These are phyloP conservation scores for Plenodomus tracheiphilus DNA, from an alignment of 2,329 filamentous ascomycete genomes.

Conservation along the genomic window DNA sequence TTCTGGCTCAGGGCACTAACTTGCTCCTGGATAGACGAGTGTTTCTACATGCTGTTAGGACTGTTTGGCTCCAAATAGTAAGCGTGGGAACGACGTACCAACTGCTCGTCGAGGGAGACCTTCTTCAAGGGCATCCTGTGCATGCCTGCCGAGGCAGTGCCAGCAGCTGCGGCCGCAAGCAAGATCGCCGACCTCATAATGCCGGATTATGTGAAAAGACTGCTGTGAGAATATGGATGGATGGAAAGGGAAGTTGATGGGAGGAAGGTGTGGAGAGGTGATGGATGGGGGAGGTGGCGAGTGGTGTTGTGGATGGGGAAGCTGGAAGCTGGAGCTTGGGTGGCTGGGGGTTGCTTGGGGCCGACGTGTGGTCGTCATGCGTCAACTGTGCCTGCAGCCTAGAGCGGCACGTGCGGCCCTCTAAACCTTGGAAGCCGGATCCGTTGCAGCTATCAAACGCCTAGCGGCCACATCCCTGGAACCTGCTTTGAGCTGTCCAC, in stretches of 20 bases:
- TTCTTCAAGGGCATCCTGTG: constrained; percentile 99
- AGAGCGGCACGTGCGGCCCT: constrained; percentile 9
- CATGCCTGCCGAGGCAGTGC: constrained; percentile 79
- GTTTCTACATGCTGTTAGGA: constrained; percentile 59
- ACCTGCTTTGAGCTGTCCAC: neutral
- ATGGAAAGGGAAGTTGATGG: constrained; percentile 7
- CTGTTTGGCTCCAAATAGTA: constrained; percentile 11
- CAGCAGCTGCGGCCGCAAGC: constrained; percentile 75
- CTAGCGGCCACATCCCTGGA: neutral
- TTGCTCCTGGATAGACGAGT: constrained; percentile 79
- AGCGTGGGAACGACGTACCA: constrained; percentile 67
- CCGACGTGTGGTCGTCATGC: constrained; percentile 11
- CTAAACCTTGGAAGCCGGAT: neutral
- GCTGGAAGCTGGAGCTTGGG: constrained; percentile 17
- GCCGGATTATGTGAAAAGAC: constrained; percentile 10
- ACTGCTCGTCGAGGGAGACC: constrained; percentile 86
- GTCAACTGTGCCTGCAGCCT: constrained; percentile 3
- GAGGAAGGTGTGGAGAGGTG: neutral
- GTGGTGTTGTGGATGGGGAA: constrained; percentile 14
- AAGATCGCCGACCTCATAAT: constrained; percentile 85
- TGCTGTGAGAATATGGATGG: constrained; percentile 6
- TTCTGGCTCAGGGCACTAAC: constrained; percentile 87
- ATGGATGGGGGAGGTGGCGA: constrained; percentile 7
- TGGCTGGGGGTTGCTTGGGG: constrained; percentile 10
- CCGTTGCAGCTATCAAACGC: too few relatives aligned